Evolutionary conservation across 129 eudicot genomes (phyloP).

Genomic region (Arctium lappa): DNA sequence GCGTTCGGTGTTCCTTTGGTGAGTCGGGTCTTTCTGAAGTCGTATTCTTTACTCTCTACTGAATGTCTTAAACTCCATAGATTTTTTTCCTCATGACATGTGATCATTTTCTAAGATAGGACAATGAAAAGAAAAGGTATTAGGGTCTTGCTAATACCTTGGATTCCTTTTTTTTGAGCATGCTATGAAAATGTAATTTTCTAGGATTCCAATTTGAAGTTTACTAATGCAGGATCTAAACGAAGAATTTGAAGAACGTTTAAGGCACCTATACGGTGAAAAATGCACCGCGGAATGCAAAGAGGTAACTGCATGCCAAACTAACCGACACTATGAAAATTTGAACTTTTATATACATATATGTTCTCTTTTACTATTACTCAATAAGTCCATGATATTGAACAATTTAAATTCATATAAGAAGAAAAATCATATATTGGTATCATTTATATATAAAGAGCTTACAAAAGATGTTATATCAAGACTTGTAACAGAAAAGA

Average conservation of each 20-base stretch:
- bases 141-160: not conserved
- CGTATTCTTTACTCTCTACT: not conserved
- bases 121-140: not conserved
- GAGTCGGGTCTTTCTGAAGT: constrained; percentile 8
- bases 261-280: constrained; percentile 55
- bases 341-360: no score
- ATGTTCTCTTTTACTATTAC: no score
- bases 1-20: constrained; percentile 79
- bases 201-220: not conserved
- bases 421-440: no score
- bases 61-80: not conserved
- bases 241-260: constrained; percentile 73
- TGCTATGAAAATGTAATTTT: not conserved
- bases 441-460: no score
- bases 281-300: constrained; percentile 67
- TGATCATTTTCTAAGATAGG: not conserved
- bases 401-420: no score
- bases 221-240: constrained; percentile 58
- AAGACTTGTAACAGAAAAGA: not conserved
- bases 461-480: not conserved
- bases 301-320: constrained; percentile 43
- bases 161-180: not conserved
- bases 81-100: not conserved
- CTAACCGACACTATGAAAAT: not conserved
- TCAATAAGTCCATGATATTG: no score